These are phyloP conservation scores for Sporothrix sp. DNA, from an alignment of 2,329 filamentous ascomycete species.

Conservation along the genomic window DNA sequence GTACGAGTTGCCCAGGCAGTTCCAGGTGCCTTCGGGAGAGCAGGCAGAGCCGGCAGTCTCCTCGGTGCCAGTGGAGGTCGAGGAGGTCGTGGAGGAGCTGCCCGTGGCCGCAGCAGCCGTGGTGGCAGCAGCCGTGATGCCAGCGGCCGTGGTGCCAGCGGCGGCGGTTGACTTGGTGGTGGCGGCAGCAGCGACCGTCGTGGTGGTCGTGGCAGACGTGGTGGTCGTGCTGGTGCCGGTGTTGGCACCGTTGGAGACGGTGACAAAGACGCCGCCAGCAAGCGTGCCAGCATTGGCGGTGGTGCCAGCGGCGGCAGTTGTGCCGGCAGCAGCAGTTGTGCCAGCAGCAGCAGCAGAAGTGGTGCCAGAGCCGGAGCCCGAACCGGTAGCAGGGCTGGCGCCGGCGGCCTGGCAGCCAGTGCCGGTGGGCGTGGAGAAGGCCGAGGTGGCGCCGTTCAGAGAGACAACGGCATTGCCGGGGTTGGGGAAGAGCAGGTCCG, in stretches of 20 bases:
- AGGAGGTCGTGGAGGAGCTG: conserved; percentile 11
- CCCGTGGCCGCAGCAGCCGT: conserved; percentile 7
- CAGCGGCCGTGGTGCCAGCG: background rate
- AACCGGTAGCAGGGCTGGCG: conserved; percentile 23
- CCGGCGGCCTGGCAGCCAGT: conserved; percentile 21
- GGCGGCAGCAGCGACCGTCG: background rate
- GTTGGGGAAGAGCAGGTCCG: conserved; percentile 58
- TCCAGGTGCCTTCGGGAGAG: conserved; percentile 38
- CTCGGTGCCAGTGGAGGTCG: conserved; percentile 17
- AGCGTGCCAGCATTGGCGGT: conserved; percentile 26
- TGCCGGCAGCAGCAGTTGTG: background rate
- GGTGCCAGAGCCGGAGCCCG: conserved; percentile 18
- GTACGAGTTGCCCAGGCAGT: conserved; percentile 40
- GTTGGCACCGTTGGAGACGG: conserved; percentile 16
- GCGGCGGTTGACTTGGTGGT: background rate
- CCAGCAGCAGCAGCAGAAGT: conserved; percentile 27
- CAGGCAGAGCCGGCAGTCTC: conserved; percentile 35
- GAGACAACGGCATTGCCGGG: conserved; percentile 50
- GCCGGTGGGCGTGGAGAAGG: conserved; percentile 23
- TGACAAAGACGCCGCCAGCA: conserved; percentile 34
- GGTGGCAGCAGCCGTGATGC: background rate
- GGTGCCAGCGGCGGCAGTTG: conserved; percentile 12
- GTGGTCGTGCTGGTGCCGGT: background rate
- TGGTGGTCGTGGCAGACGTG: conserved; percentile 13
- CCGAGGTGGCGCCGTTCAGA: conserved; percentile 31